Base-by-base conservation (phyloP, 2,329 filamentous ascomycete genomes). In the Stagonosporopsis chrysanthemi region DNA sequence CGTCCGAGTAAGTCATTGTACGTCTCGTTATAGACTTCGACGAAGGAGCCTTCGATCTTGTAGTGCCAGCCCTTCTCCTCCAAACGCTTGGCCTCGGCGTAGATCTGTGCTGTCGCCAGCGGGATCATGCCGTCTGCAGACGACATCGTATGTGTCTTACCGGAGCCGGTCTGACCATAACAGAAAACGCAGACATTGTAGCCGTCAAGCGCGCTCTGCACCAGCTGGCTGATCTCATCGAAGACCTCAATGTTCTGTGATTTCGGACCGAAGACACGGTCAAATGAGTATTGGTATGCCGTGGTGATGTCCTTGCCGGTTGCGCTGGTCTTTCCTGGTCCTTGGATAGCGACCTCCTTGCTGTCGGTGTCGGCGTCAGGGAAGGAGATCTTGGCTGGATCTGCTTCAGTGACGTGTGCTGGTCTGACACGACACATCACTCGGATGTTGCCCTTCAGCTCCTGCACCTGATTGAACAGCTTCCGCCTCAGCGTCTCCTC, bases 161-260 rank as follows among this genome's bases (percentile, higher is more conserved):
- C 95, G 17, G 93, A 95, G 3, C 95, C 95, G 0, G 95, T 99
- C 77, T 99, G 95, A 40, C 95, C 95, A 72, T 99, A 99, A 73
- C 93, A 97, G 79, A 99, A 97, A 62, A 99, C 98, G 77, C 94
- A 98, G 48, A 99, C 95, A 67, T 98, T 99, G 81, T 97, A 99
- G 1, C 95, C 95, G 71, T 99, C 95, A 36, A 99, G 83, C 0
- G 96, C 95, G 66, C 91, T 96, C 77, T 99, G 95, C 1, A 99
- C 93, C 31, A 99, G 85, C 74, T 99, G 95, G 54, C 92, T 96
- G 72, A 98, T 98, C 74, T 99, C 95, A 52, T 91, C 91, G 73
- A 99, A 99, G 1, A 99, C 88, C 64, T 96, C 90, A 17, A 86
- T 83, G 72, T 99, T 99, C 65, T 89, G 85, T 1, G 89, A 87